Percentiles rank a stretch among this genome's conserved stretches.
These are phyloP conservation scores for Microsporum canis DNA, from an alignment of 2,329 filamentous ascomycete species.

Conservation along the genomic window DNA sequence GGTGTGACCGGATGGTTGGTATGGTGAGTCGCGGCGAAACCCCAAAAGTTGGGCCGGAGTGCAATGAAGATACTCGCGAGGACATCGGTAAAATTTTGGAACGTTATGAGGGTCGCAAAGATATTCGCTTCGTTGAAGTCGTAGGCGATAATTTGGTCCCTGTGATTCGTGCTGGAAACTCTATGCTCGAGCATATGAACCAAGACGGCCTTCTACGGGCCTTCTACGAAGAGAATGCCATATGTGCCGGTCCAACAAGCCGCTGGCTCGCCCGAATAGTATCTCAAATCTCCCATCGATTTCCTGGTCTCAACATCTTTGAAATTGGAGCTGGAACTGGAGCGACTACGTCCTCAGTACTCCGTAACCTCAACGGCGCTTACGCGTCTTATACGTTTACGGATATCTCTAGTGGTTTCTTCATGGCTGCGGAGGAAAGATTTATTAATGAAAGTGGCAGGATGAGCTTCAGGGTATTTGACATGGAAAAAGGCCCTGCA, in stretches of 20 bases:
- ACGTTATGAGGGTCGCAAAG: background rate
- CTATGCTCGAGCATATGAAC: conserved; percentile 23
- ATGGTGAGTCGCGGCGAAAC: background rate
- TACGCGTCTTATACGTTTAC: conserved; percentile 38
- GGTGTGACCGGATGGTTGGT: background rate
- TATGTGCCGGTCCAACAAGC: conserved; percentile 13
- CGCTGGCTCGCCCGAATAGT: conserved; percentile 22
- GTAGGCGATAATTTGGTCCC: conserved; percentile 24
- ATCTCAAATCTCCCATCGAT: conserved; percentile 30
- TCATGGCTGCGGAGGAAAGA: conserved; percentile 26
- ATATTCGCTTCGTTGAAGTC: background rate
- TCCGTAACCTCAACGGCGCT: conserved; percentile 22
- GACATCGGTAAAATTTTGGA: background rate
- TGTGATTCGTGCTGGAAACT: conserved; percentile 23
- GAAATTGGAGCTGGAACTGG: conserved; percentile 39
- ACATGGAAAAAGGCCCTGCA: conserved; percentile 13
- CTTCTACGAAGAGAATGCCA: conserved; percentile 10
- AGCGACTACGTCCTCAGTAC: conserved; percentile 28
- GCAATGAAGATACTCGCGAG: background rate
- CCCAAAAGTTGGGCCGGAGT: background rate
- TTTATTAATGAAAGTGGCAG: conserved; percentile 20
- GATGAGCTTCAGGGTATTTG: conserved; percentile 26
- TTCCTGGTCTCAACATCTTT: conserved; percentile 35
- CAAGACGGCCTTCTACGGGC: conserved; percentile 6
- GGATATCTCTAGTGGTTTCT: conserved; percentile 35